Percentiles rank a stretch among this genome's conserved stretches.
These are phyloP conservation scores for Phytophthora melonis DNA, from an alignment of 352 stramenopile species.

Conservation along the genomic window DNA sequence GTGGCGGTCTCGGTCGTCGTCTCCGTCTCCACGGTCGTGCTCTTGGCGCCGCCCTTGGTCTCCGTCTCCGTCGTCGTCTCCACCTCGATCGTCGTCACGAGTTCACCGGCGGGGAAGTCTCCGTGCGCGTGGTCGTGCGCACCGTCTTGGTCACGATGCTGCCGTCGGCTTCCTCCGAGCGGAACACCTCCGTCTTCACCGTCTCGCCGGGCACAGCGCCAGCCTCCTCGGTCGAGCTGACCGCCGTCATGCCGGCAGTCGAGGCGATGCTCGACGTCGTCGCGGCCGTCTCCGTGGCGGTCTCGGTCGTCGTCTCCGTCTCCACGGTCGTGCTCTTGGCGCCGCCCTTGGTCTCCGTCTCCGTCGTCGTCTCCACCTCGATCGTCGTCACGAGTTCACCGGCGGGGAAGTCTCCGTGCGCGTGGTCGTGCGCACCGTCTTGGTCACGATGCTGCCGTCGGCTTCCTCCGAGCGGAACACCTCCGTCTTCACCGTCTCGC, in stretches of 20 bases:
- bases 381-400: constrained; percentile 23
- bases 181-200: constrained; percentile 21
- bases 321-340: constrained; percentile 16
- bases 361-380: constrained; percentile 18
- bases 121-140: constrained; percentile 3
- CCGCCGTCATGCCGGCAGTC: constrained; percentile 14
- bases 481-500: constrained; percentile 18
- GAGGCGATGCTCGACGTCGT: constrained; percentile 15
- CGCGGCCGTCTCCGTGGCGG: constrained; percentile 16
- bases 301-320: constrained; percentile 22
- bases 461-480: constrained; percentile 16
- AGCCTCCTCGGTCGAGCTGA: constrained; percentile 16
- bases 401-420: constrained; percentile 7
- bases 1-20: constrained; percentile 1
- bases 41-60: no score
- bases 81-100: no score
- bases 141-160: constrained; percentile 8
- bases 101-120: constrained; percentile 1
- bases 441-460: constrained; percentile 14
- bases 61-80: no score
- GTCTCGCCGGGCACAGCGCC: constrained; percentile 13
- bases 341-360: constrained; percentile 15
- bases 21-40: background rate
- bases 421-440: constrained; percentile 16
- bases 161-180: constrained; percentile 13